These are phyloP conservation scores for Rhododendron williamsianum DNA, from an alignment of 148 eudicot genomes.

Conservation along the genomic window DNA sequence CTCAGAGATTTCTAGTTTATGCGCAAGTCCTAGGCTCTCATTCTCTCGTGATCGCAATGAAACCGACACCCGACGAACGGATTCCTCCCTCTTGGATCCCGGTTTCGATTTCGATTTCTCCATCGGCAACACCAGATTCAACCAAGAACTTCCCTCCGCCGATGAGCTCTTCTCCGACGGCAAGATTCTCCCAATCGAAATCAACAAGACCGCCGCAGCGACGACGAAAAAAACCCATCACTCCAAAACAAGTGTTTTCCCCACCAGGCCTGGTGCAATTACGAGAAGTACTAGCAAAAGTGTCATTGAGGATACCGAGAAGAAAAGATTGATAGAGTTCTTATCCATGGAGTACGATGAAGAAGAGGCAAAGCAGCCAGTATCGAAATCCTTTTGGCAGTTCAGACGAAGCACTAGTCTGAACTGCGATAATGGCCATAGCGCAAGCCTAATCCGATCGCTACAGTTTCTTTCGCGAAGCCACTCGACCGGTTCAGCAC, in stretches of 20 bases:
- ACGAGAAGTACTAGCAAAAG: not conserved
- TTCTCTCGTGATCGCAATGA: conserved; percentile 47
- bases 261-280: conserved; percentile 8
- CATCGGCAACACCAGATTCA: conserved; percentile 13
- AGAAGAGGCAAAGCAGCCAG: conserved; percentile 32
- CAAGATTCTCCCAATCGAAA: conserved; percentile 46
- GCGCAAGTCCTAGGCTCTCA: conserved; percentile 54
- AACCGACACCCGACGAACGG: conserved; percentile 6
- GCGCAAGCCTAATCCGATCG: conserved; percentile 33
- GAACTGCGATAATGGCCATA: conserved; percentile 24
- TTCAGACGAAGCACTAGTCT: conserved; percentile 53
- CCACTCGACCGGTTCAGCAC: conserved; percentile 76
- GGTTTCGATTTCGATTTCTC: conserved; percentile 61
- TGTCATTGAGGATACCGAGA: not conserved
- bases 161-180: conserved; percentile 81
- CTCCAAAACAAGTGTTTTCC: not conserved
- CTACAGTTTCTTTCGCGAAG: conserved; percentile 45
- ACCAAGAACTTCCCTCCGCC: conserved; percentile 45
- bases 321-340: conserved; percentile 56
- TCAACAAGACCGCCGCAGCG: conserved; percentile 10
- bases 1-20: conserved; percentile 23
- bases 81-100: conserved; percentile 22
- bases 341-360: conserved; percentile 35
- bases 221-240: conserved; percentile 6
- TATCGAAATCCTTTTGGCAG: conserved; percentile 41